Evolutionary conservation across 179 eudicot species (phyloP).

Genomic region (Beta macrorhiza): DNA sequence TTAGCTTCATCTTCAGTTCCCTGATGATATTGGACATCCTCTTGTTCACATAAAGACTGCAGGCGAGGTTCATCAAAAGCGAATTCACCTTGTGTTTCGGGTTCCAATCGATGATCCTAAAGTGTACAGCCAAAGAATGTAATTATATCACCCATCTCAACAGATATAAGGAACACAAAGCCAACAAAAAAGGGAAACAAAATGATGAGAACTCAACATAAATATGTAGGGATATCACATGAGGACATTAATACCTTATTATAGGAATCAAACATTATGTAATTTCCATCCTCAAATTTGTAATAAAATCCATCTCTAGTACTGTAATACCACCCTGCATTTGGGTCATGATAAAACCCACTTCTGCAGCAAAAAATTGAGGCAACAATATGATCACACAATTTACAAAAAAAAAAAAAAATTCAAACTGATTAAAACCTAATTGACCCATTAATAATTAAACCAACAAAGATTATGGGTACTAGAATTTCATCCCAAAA

Average conservation of each 20-base stretch:
- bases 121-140: slow-evolving; percentile 1
- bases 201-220: not conserved
- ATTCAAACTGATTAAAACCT: slow-evolving; percentile 8
- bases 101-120: slow-evolving; percentile 40
- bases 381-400: slow-evolving; percentile 16
- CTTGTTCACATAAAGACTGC: slow-evolving; percentile 9
- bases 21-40: slow-evolving; percentile 4
- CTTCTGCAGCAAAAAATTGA: slow-evolving; percentile 54
- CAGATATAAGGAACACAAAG: not conserved
- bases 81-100: slow-evolving; percentile 9
- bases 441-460: not conserved
- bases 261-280: slow-evolving; percentile 52
- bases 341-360: slow-evolving; percentile 91
- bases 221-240: not conserved
- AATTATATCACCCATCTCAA: slow-evolving; percentile 2
- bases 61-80: slow-evolving; percentile 9
- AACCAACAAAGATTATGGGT: not conserved
- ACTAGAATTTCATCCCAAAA: slow-evolving; percentile 8
- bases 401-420: not conserved
- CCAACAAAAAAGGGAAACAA: not conserved
- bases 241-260: slow-evolving; percentile 39
- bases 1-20: slow-evolving; percentile 15
- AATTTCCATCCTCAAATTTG: slow-evolving; percentile 83
- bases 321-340: slow-evolving; percentile 92
- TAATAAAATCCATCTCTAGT: slow-evolving; percentile 76